Percentiles rank a stretch among this genome's conserved stretches.
Conservation (phyloP, 768 basidiomycete genomes). For the Saitozyma sp. region DNA sequence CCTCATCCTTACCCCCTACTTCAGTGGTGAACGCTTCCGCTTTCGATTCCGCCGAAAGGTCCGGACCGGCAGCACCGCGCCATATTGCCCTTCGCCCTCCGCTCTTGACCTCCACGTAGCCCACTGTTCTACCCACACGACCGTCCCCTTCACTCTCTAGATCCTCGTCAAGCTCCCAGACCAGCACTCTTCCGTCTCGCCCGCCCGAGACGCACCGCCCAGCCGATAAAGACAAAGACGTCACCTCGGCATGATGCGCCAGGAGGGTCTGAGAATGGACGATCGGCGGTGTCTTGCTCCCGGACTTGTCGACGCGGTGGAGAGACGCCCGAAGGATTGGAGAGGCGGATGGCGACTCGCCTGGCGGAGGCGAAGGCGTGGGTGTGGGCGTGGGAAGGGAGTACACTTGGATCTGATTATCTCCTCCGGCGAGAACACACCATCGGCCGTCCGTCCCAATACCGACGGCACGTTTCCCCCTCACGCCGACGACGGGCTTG, state of each 20-base stretch:
- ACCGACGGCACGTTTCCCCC: conserved; percentile 35
- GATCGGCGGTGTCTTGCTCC: conserved; percentile 16
- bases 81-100: conserved; percentile 24
- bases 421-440: conserved; percentile 48
- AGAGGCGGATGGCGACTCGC: conserved; percentile 1
- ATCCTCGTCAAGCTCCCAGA: conserved; percentile 48
- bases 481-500: conserved; percentile 42
- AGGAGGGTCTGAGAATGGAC: conserved; percentile 46
- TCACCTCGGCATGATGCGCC: conserved; percentile 45
- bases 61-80: conserved; percentile 26
- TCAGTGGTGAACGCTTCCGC: no score
- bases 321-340: neutral
- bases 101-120: conserved; percentile 43
- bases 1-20: neutral
- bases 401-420: conserved; percentile 51
- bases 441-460: conserved; percentile 47
- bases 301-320: neutral
- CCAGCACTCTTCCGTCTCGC: conserved; percentile 44
- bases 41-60: neutral
- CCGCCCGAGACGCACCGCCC: conserved; percentile 48
- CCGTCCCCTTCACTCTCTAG: conserved; percentile 11
- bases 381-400: conserved; percentile 30
- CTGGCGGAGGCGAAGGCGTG: conserved; percentile 12
- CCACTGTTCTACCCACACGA: conserved; percentile 27
- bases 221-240: conserved; percentile 34